These are phyloP conservation scores for Rhizophagus clarus DNA, from an alignment of 192 early-diverging fungal species.

Conservation along the genomic window DNA sequence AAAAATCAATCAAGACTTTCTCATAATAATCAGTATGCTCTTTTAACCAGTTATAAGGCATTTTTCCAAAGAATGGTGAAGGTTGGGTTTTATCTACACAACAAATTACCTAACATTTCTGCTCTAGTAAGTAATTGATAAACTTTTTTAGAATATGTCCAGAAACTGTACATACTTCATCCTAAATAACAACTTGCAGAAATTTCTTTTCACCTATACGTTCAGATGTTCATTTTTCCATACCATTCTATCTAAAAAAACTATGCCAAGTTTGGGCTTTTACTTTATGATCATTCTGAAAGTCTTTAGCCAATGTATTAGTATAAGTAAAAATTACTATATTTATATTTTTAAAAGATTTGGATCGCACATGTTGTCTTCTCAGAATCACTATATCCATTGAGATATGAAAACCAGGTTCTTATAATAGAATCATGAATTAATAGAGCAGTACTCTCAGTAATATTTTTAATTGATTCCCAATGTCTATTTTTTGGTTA, in stretches of 20 bases:
- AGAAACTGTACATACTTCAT: slow-evolving; percentile 22
- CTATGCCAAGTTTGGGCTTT: too few species aligned
- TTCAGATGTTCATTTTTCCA: too few species aligned
- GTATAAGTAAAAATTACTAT: too few species aligned
- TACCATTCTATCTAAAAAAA: too few species aligned
- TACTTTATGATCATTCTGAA: background rate
- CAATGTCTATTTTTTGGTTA: slow-evolving; percentile 8
- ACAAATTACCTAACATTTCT: slow-evolving; percentile 28
- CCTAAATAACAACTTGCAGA: slow-evolving; percentile 5
- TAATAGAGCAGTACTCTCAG: background rate
- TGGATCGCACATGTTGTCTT: slow-evolving; percentile 25
- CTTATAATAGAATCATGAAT: slow-evolving; percentile 24
- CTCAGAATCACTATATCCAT: slow-evolving; percentile 6
- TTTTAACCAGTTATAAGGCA: slow-evolving; percentile 24
- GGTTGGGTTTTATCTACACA: slow-evolving; percentile 13
- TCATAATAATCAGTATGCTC: slow-evolving; percentile 23
- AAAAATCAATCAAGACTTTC: slow-evolving; percentile 25
- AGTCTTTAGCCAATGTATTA: too few species aligned
- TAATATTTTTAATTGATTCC: slow-evolving; percentile 6
- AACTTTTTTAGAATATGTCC: slow-evolving; percentile 24
- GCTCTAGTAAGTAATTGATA: slow-evolving; percentile 25
- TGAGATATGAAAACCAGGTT: slow-evolving; percentile 15
- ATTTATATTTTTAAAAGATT: too few species aligned
- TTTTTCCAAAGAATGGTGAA: slow-evolving; percentile 27
- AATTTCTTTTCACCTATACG: too few species aligned